phyloP scores from a whole-genome alignment of 371 early-diverging fungal species.

The Mucor indicus region DNA sequence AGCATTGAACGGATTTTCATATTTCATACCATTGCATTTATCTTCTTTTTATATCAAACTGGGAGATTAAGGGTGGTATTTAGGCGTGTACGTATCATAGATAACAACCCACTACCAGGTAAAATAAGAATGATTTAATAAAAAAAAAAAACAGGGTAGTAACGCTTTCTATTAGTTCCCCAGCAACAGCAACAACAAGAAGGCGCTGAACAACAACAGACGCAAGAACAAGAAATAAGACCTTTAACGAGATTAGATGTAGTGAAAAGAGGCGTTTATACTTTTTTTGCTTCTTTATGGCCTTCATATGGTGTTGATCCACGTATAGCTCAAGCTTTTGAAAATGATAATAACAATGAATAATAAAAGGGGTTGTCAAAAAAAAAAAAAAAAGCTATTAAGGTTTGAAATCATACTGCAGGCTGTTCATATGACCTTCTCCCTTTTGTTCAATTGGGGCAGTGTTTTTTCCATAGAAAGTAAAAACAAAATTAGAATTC shows the following conservation, averaged over 20 bases:
- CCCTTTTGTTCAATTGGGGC: too few species aligned
- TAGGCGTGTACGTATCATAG: conserved; percentile 29
- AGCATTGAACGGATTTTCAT: conserved; percentile 37
- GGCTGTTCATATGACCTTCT: too few species aligned
- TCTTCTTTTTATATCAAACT: conserved; percentile 44
- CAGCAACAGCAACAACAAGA: conserved; percentile 3
- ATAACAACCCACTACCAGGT: conserved; percentile 9
- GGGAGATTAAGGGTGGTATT: conserved; percentile 40
- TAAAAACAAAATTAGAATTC: too few species aligned
- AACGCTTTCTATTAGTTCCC: neutral
- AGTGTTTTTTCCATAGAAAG: too few species aligned
- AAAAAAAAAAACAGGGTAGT: neutral
- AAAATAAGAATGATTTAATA: neutral
- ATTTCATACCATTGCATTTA: conserved; percentile 33
- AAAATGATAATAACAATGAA: conserved; percentile 27
- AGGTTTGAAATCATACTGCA: too few species aligned
- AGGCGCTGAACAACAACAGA: neutral
- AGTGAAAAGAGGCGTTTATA: conserved; percentile 34
- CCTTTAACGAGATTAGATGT: conserved; percentile 7
- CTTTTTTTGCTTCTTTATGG: conserved; percentile 45
- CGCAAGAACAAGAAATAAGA: neutral
- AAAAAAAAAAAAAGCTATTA: too few species aligned
- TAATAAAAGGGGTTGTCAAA: too few species aligned
- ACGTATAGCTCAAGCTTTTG: conserved; percentile 37
- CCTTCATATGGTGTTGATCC: conserved; percentile 43